Base-by-base conservation (phyloP, 1,284 basidiomycete species). In the Thelephora terrestris region DNA sequence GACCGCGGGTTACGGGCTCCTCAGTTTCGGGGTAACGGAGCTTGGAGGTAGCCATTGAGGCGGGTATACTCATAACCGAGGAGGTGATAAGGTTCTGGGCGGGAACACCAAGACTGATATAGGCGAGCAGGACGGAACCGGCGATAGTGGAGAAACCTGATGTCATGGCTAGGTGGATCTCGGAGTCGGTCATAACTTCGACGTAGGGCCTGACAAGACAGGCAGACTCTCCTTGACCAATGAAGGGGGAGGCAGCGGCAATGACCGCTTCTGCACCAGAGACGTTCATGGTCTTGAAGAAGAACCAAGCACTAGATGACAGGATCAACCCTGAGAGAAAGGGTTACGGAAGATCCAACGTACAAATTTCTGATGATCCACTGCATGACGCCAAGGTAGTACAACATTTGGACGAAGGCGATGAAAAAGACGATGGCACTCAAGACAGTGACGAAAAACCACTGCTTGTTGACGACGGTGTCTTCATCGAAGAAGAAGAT, bases 51-150 rank as follows among this genome's bases (percentile, higher is more conserved):
- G 91, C 79, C 61, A 95, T 91, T 10, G 91, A 91, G 1, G 92
- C 91, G 9, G 91, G 91, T 58, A 95, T 95, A 61, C 84, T 88
- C 91, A 95, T 95, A 56, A 95, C 85, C 9, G 88, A 91, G 4
- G 91, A 87, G 5, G 91, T 92, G 58, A 95, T 75, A 25, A 95
- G 73, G 64, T 89, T 91, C 64, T 82, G 76, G 16, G 90, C 67
- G 27, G 86, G 84, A 35, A 95, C 86, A 49, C 92, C 92, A 53
- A 93, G 68, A 48, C 66, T 69, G 58, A 94, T 86, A 65, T 94
- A 95, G 39, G 89, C 91, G 48, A 78, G 72, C 49, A 95, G 74
- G 16, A 94, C 91, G 47, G 89, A 90, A 45, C 92, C 92, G 47
- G 91, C 84, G 57, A 94, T 94, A 47, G 91, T 92, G 7, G 91